These are phyloP conservation scores for Boletus insuetus DNA, from an alignment of 768 basidiomycete species.

Conservation along the genomic window DNA sequence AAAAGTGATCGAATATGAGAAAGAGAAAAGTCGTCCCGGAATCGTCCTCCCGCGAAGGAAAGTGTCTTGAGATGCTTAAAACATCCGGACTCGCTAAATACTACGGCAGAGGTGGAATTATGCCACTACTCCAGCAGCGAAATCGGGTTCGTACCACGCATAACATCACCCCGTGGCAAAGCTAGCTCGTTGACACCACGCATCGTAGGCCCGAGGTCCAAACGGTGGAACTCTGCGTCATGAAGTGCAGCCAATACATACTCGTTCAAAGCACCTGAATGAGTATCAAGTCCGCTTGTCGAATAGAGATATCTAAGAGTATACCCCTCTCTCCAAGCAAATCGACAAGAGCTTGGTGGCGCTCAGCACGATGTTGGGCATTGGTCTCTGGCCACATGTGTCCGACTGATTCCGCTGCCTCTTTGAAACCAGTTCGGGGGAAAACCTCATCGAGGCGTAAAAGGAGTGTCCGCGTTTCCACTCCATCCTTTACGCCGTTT, in stretches of 20 bases:
- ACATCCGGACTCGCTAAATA: slow-evolving; percentile 48
- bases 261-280: slow-evolving; percentile 47
- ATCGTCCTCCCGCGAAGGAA: slow-evolving; percentile 43
- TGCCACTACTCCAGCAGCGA: slow-evolving; percentile 1
- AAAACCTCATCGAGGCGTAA: slow-evolving; percentile 1
- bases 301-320: background rate
- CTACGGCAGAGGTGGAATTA: slow-evolving; percentile 28
- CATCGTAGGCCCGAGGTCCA: slow-evolving; percentile 48
- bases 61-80: slow-evolving; percentile 51
- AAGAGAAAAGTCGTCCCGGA: slow-evolving; percentile 48
- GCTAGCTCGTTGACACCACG: slow-evolving; percentile 50
- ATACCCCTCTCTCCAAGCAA: slow-evolving; percentile 24
- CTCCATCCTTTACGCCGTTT: background rate
- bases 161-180: slow-evolving; percentile 40
- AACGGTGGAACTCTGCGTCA: slow-evolving; percentile 40
- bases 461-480: background rate
- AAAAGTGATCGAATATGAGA: slow-evolving; percentile 53
- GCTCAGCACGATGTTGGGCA: background rate
- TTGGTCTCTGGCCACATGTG: background rate
- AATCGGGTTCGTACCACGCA: slow-evolving; percentile 36
- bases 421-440: slow-evolving; percentile 3
- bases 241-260: slow-evolving; percentile 45
- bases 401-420: background rate
- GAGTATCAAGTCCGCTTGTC: background rate
- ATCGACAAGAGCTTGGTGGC: slow-evolving; percentile 43